phyloP scores from a whole-genome alignment of 1,284 basidiomycete genomes.

The Heterobasidion occidentale region DNA sequence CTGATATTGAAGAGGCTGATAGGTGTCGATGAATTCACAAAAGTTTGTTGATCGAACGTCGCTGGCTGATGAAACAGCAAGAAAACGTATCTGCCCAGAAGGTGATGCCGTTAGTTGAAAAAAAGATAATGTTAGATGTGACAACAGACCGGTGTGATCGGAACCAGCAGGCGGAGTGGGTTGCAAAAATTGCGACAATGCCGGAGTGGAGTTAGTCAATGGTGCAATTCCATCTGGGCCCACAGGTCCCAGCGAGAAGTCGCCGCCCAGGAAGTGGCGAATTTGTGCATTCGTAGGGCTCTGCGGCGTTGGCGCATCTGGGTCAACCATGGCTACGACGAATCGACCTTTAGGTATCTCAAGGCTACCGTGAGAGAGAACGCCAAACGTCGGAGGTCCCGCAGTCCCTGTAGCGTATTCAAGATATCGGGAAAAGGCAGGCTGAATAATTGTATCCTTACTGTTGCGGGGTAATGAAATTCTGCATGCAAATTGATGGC shows the following conservation, averaged over 20 bases:
- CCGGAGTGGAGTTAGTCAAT: slow-evolving; percentile 34
- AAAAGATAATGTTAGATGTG: slow-evolving; percentile 7
- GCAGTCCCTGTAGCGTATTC: slow-evolving; percentile 28
- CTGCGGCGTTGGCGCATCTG: slow-evolving; percentile 44
- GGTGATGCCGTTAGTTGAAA: background rate
- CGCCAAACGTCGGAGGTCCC: slow-evolving; percentile 31
- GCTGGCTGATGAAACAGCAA: slow-evolving; percentile 37
- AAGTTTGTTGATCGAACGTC: slow-evolving; percentile 32
- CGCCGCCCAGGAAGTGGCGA: slow-evolving; percentile 41
- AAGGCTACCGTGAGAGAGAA: slow-evolving; percentile 17
- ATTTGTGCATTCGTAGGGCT: slow-evolving; percentile 35
- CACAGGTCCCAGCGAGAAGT: background rate
- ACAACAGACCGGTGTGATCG: slow-evolving; percentile 36
- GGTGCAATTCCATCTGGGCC: slow-evolving; percentile 3
- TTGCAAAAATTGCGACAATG: slow-evolving; percentile 35
- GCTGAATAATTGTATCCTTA: slow-evolving; percentile 12
- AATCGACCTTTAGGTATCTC: slow-evolving; percentile 27
- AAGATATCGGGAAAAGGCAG: background rate
- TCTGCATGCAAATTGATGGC: background rate
- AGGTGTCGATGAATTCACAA: slow-evolving; percentile 32
- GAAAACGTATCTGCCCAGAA: slow-evolving; percentile 30
- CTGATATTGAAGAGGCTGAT: slow-evolving; percentile 36
- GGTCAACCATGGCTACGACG: slow-evolving; percentile 40
- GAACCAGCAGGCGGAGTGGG: slow-evolving; percentile 46
- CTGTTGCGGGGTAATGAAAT: background rate